Evolutionary conservation across 2,329 filamentous ascomycete genomes (phyloP).

Genomic region (Hypoxylon sp.): DNA sequence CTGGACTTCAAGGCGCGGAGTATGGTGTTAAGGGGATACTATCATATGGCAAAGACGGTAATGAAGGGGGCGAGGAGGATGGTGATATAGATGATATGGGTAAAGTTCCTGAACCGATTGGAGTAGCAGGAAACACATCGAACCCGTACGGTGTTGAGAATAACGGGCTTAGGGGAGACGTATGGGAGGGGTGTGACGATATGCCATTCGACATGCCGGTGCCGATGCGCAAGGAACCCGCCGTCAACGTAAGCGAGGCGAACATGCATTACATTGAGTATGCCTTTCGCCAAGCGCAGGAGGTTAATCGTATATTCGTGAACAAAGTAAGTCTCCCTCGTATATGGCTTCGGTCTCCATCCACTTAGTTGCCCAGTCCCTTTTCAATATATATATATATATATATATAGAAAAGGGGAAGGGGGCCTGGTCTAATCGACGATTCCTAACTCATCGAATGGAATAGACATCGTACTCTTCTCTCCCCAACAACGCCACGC

Average conservation of each 20-base stretch:
- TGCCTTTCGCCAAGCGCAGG: slow-evolving; percentile 55
- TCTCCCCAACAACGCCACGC: slow-evolving; percentile 53
- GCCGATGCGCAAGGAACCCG: slow-evolving; percentile 52
- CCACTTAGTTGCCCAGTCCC: neutral
- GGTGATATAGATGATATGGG: slow-evolving; percentile 2
- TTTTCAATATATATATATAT: neutral
- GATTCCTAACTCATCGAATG: neutral
- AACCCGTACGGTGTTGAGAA: slow-evolving; percentile 55
- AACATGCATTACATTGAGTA: slow-evolving; percentile 57
- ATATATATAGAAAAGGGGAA: neutral
- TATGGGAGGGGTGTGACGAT: slow-evolving; percentile 56
- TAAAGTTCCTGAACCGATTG: slow-evolving; percentile 39
- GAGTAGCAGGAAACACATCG: slow-evolving; percentile 49
- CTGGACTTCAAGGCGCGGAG: slow-evolving; percentile 49
- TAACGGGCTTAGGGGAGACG: slow-evolving; percentile 50
- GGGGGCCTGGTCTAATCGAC: no score
- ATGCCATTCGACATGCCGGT: slow-evolving; percentile 56
- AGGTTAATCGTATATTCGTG: slow-evolving; percentile 57
- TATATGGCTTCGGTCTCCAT: neutral
- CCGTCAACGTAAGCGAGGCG: slow-evolving; percentile 51
- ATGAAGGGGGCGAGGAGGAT: neutral
- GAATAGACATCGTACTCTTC: slow-evolving; percentile 55
- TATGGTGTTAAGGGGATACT: slow-evolving; percentile 54
- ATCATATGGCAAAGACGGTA: slow-evolving; percentile 50
- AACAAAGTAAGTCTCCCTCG: slow-evolving; percentile 51